These are phyloP conservation scores for Ophiostoma novo-ulmi DNA, from an alignment of 2,329 filamentous ascomycete genomes.

Conservation along the genomic window DNA sequence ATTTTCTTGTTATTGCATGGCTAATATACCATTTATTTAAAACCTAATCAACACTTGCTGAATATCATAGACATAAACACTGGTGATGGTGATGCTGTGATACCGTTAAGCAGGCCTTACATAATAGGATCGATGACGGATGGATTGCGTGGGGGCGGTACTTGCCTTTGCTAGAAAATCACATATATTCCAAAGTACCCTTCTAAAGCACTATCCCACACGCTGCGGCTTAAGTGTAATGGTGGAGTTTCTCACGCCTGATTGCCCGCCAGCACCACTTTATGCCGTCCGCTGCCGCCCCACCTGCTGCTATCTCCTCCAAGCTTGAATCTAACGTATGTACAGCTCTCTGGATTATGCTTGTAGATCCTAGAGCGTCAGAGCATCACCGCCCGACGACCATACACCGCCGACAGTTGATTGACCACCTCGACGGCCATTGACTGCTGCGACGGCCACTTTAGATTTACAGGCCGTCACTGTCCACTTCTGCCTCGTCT, in stretches of 20 bases:
- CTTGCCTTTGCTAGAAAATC: background rate
- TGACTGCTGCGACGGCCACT: background rate
- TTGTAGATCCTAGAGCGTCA: background rate
- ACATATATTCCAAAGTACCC: background rate
- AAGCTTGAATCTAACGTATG: background rate
- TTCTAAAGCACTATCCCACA: background rate
- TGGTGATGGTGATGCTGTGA: background rate
- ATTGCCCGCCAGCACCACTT: slow-evolving; percentile 4
- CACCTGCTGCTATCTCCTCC: slow-evolving; percentile 6
- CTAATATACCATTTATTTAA: background rate
- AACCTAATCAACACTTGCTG: background rate
- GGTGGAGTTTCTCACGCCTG: slow-evolving; percentile 1
- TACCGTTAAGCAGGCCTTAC: background rate
- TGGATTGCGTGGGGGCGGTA: slow-evolving; percentile 6
- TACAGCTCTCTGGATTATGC: background rate
- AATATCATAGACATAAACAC: background rate
- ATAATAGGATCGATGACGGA: background rate
- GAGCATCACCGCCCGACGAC: background rate
- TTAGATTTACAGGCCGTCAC: background rate
- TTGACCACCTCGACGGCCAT: background rate
- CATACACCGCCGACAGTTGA: too few relatives aligned
- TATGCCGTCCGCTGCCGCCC: background rate
- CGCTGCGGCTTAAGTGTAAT: slow-evolving; percentile 6
- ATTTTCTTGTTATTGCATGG: background rate
- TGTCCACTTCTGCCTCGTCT: background rate